Evolutionary conservation across 2,329 filamentous ascomycete genomes (phyloP), one percentile per base, ranked within the genome.

Genomic region (Chalaropsis thielavioides): DNA sequence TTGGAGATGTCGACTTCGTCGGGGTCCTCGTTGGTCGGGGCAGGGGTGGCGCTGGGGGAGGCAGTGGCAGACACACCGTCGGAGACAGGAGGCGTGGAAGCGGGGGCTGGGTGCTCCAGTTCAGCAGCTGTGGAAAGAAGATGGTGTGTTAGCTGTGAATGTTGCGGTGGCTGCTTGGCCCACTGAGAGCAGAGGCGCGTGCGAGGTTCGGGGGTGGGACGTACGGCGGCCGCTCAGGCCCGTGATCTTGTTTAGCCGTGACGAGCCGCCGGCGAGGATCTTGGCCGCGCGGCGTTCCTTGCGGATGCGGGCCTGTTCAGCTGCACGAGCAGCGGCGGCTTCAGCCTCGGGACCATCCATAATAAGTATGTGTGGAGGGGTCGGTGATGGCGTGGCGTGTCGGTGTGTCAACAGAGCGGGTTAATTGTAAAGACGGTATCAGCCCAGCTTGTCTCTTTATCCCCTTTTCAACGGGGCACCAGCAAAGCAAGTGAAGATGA

Each of bases 231-330:
- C 66, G 41, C 62, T 62, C 5, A 67, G 35, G 1, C 86, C 85
- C 13, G 86, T 89, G 73, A 94, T 94, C 74, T 82, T 87, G 71
- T 88, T 85, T 68, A 94, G 76, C 67, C 89, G 78, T 46, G 84
- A 81, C 19, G 84, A 82, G 66, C 87, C 89, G 67, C 86, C 85
- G 61, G 85, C 83, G 70, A 81, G 83, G 75, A 92, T 85, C 78
- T 92, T 92, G 66, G 88, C 88, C 73, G 90, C 86, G 61, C 89
- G 82, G 46, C 88, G 84, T 74, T 92, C 88, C 74, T 90, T 89
- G 70, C 89, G 86, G 66, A 90, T 79, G 59, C 88, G 84, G 44
- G 86, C 86, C 74, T 90, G 85, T 68, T 87, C 83, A 31, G 80
- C 76, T 2, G 83, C 81, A 67, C 81, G 76, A 67, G 78, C 76